Percentiles rank a stretch among this genome's conserved stretches.
These are phyloP conservation scores for Exophiala bonariae DNA, from an alignment of 2,329 filamentous ascomycete genomes.

Conservation along the genomic window DNA sequence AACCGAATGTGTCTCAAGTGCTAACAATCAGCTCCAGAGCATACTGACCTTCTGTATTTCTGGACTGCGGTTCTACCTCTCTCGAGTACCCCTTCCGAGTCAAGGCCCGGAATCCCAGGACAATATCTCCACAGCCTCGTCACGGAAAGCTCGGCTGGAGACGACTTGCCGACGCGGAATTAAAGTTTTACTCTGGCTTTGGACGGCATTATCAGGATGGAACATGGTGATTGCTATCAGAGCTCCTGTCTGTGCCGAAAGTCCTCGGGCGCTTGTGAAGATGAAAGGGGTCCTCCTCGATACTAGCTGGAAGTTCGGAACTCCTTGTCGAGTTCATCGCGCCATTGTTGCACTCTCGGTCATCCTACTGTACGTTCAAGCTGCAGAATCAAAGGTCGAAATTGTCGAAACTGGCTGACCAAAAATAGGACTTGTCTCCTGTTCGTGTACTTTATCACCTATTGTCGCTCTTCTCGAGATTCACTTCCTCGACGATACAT, in stretches of 20 bases:
- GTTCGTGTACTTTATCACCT: background rate
- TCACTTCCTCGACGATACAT: background rate
- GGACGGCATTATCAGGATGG: conserved; percentile 17
- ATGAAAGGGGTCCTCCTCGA: conserved; percentile 9
- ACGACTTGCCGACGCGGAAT: conserved; percentile 5
- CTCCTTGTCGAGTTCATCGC: conserved; percentile 16
- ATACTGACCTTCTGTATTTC: conserved; percentile 14
- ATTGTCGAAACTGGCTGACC: background rate
- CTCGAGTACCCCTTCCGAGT: conserved; percentile 12
- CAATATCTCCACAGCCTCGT: conserved; percentile 10
- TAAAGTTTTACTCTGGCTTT: conserved; percentile 16
- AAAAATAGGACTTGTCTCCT: background rate
- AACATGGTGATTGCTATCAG: conserved; percentile 17
- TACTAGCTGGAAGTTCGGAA: conserved; percentile 19
- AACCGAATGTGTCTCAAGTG: background rate
- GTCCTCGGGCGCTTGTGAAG: conserved; percentile 4
- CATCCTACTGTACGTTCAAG: background rate
- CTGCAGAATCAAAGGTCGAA: too few species aligned
- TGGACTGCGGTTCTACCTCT: conserved; percentile 11
- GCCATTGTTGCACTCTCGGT: conserved; percentile 12
- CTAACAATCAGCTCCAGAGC: conserved; percentile 7
- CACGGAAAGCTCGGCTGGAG: conserved; percentile 3
- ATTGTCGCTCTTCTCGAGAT: too few species aligned
- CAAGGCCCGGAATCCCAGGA: background rate
- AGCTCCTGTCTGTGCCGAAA: conserved; percentile 17